phyloP scores from a whole-genome alignment of 1,284 basidiomycete species.

The Ustilago nuda region DNA sequence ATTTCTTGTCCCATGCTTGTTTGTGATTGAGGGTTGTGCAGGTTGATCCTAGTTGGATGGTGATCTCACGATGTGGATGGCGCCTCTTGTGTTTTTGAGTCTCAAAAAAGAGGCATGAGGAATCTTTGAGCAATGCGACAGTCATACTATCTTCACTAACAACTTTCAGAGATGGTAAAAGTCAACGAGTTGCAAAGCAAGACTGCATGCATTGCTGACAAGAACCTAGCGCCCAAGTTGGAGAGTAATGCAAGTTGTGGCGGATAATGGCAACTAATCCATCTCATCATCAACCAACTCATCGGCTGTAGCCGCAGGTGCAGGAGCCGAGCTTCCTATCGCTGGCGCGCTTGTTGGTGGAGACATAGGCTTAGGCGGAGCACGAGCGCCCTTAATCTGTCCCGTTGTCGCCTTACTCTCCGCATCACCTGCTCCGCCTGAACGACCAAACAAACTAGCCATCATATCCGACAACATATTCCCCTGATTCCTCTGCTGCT shows the following conservation, averaged over 20 bases:
- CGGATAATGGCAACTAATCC: conserved; percentile 20
- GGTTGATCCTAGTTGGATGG: too few relatives aligned
- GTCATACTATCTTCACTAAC: too few relatives aligned
- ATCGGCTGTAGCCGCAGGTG: conserved; percentile 23
- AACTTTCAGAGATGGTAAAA: too few relatives aligned
- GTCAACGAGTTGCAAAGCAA: too few relatives aligned
- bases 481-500: conserved; percentile 27
- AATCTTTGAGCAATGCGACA: too few relatives aligned
- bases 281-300: conserved; percentile 53
- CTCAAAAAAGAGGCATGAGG: too few relatives aligned
- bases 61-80: too few relatives aligned
- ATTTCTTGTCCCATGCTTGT: not conserved
- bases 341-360: conserved; percentile 8
- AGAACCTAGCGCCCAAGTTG: too few relatives aligned
- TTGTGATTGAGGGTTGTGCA: too few relatives aligned
- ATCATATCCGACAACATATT: conserved; percentile 63
- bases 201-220: too few relatives aligned
- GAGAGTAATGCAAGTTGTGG: too few relatives aligned
- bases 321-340: not conserved
- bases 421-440: not conserved
- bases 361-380: conserved; percentile 12
- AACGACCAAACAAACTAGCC: conserved; percentile 47
- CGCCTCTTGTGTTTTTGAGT: too few relatives aligned
- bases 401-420: conserved; percentile 3
- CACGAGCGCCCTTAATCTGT: conserved; percentile 16